A percentile compares a stretch with the other conserved stretches of the same genome.
Conservation (phyloP, 2,329 filamentous ascomycete genomes). For the Ascochyta fabae region DNA sequence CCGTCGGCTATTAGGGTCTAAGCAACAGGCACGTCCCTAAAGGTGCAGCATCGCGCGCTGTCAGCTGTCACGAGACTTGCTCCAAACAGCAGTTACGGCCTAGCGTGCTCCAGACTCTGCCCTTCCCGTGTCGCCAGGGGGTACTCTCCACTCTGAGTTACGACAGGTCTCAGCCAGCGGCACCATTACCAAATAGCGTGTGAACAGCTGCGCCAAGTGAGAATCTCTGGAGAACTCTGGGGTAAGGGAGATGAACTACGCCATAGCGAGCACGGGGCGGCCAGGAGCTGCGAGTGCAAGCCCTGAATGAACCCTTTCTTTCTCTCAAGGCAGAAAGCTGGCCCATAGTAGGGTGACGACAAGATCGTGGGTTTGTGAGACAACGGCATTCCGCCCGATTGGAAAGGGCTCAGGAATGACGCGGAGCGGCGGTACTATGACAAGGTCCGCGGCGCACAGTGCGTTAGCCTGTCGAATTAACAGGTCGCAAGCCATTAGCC, state of each 20-base stretch:
- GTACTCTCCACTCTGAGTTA: not conserved
- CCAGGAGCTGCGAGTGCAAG: not conserved
- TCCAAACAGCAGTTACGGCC: no score
- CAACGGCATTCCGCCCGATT: not conserved
- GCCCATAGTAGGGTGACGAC: not conserved
- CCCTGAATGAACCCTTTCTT: no score
- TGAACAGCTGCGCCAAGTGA: not conserved
- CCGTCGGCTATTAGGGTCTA: not conserved
- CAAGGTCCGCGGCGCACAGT: not conserved
- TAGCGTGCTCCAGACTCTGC: not conserved
- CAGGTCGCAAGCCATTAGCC: not conserved
- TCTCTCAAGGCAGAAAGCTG: no score
- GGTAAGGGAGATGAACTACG: not conserved
- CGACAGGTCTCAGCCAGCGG: not conserved
- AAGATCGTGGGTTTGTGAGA: not conserved
- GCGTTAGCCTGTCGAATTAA: not conserved
- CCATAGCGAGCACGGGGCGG: not conserved
- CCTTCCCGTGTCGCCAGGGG: not conserved
- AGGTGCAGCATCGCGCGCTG: not conserved
- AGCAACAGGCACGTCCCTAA: not conserved
- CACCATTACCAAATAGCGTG: conserved; percentile 7
- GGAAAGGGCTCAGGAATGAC: not conserved
- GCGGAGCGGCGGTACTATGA: not conserved
- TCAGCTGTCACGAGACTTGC: not conserved
- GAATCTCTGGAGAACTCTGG: conserved; percentile 1